These are phyloP conservation scores for Colletotrichum sp. DNA, from an alignment of 2,329 filamentous ascomycete species.

Conservation along the genomic window DNA sequence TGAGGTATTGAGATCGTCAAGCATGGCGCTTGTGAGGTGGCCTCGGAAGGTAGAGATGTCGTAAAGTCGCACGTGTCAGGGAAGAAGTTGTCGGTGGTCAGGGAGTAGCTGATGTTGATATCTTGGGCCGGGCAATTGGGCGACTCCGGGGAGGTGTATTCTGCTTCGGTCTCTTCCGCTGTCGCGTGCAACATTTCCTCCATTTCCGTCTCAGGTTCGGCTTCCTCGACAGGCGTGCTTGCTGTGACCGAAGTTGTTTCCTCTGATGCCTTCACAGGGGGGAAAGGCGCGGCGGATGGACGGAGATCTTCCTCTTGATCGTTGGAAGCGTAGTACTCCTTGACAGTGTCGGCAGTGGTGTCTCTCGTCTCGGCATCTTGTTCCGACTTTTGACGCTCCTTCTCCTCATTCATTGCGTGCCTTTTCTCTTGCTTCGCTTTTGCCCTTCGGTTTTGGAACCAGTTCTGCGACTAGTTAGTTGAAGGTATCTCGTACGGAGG, in stretches of 20 bases:
- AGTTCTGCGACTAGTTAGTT: slow-evolving; percentile 57
- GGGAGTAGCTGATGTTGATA: neutral
- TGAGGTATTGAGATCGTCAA: slow-evolving; percentile 20
- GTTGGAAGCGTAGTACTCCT: slow-evolving; percentile 35
- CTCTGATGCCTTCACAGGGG: neutral
- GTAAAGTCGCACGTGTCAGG: slow-evolving; percentile 18
- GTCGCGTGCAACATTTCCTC: neutral
- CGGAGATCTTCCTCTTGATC: slow-evolving; percentile 40
- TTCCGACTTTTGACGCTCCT: slow-evolving; percentile 37
- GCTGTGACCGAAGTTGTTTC: neutral
- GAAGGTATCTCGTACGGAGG: neutral
- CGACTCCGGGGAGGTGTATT: slow-evolving; percentile 17
- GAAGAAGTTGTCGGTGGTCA: slow-evolving; percentile 10
- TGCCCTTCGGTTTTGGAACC: slow-evolving; percentile 71
- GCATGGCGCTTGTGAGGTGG: neutral
- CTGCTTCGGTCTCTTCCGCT: slow-evolving; percentile 4
- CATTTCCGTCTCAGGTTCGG: neutral
- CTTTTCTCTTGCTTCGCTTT: slow-evolving; percentile 70
- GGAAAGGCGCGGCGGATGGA: slow-evolving; percentile 40
- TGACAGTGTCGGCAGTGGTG: slow-evolving; percentile 32
- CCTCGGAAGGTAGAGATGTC: neutral
- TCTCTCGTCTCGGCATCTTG: slow-evolving; percentile 40
- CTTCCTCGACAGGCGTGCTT: neutral
- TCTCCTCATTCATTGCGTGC: slow-evolving; percentile 47
- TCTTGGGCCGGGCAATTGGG: slow-evolving; percentile 9